Evolutionary conservation across 345 rosid species (phyloP).

Genomic region (Crucihimalaya himalaica): DNA sequence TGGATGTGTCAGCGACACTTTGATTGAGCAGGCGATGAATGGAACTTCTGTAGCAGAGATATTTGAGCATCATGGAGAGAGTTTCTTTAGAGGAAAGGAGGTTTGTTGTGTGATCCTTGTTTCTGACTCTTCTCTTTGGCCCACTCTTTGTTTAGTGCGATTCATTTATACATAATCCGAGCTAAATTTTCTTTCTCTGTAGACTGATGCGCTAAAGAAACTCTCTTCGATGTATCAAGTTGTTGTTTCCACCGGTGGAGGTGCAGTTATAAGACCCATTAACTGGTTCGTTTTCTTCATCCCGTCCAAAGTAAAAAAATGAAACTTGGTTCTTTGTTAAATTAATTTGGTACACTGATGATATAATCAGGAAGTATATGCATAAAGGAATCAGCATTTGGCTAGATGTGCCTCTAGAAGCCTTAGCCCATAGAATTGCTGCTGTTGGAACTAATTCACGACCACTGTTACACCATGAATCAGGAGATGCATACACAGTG

Average conservation of each 20-base stretch:
- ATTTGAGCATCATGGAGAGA: conserved; percentile 75
- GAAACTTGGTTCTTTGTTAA: not conserved
- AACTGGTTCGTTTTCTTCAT: conserved; percentile 59
- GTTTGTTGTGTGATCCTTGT: conserved; percentile 38
- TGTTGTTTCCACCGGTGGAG: conserved; percentile 98
- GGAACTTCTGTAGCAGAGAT: conserved; percentile 81
- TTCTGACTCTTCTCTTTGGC: not conserved
- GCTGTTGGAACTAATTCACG: conserved; percentile 89
- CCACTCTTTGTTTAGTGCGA: not conserved
- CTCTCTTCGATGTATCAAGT: conserved; percentile 60
- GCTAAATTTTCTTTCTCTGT: conserved; percentile 19
- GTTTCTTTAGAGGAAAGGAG: conserved; percentile 87
- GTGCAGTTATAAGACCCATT: conserved; percentile 73
- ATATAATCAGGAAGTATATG: conserved; percentile 63
- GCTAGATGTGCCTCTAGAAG: conserved; percentile 96
- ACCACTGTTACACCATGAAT: conserved; percentile 74
- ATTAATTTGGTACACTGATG: not conserved
- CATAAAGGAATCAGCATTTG: conserved; percentile 81
- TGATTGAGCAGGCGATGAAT: conserved; percentile 62
- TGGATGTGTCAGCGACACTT: conserved; percentile 59
- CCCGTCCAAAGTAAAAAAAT: not conserved
- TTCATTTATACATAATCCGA: not conserved
- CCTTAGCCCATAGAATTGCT: conserved; percentile 88
- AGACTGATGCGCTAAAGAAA: conserved; percentile 69
- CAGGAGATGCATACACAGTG: conserved; percentile 81